These are phyloP conservation scores for Halophytophthora polymorphica DNA, from an alignment of 352 stramenopile species.

Conservation along the genomic window DNA sequence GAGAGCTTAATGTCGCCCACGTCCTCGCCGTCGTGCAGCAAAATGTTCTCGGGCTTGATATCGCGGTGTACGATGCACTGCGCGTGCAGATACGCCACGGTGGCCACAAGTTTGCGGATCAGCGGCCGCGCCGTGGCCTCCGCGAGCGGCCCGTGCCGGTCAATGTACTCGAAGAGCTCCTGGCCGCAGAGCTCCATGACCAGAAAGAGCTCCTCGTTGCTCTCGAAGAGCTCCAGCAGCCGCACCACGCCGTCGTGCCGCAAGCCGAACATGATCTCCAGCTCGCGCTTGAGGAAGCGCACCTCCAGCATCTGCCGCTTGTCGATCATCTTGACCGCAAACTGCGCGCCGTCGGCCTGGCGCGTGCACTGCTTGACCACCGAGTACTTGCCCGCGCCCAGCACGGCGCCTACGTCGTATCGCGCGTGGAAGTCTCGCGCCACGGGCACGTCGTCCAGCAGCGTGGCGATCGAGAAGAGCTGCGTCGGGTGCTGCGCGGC, in stretches of 20 bases:
- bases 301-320: conserved; percentile 80
- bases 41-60: conserved; percentile 86
- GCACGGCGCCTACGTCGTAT: conserved; percentile 48
- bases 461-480: conserved; percentile 61
- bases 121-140: conserved; percentile 66
- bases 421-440: conserved; percentile 49
- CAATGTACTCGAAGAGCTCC: conserved; percentile 83
- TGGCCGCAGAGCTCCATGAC: conserved; percentile 81
- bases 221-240: conserved; percentile 78
- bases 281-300: conserved; percentile 80
- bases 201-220: conserved; percentile 67
- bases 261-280: conserved; percentile 83
- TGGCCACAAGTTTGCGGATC: conserved; percentile 69
- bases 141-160: conserved; percentile 63
- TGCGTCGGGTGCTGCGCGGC: conserved; percentile 35
- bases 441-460: conserved; percentile 68
- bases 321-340: conserved; percentile 83
- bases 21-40: conserved; percentile 56
- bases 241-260: conserved; percentile 75
- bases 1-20: conserved; percentile 78
- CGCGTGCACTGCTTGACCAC: conserved; percentile 68
- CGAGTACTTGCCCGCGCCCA: conserved; percentile 78
- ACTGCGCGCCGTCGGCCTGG: conserved; percentile 25
- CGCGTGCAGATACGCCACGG: conserved; percentile 82
- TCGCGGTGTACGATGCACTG: conserved; percentile 83